Conservation (phyloP, 306 rosid genomes). For the Gynostemma pentaphyllum region DNA sequence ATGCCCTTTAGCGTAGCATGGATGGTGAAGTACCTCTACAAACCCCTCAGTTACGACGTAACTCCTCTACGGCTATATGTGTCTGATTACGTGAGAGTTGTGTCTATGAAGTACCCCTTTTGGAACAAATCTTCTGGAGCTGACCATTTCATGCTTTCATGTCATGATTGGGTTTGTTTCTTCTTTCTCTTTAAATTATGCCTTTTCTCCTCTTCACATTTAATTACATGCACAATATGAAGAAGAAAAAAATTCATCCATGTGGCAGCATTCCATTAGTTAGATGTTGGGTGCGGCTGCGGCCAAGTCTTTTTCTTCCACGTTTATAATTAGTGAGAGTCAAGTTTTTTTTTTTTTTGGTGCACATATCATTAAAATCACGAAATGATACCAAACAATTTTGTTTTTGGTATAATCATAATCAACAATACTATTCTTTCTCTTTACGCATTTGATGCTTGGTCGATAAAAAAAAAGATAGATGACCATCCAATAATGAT, state of each 20-base stretch:
- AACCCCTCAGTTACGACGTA: constrained; percentile 21
- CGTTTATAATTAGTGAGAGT: too few relatives aligned
- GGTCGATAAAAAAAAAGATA: neutral
- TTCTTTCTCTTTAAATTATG: neutral
- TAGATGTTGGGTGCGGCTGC: too few relatives aligned
- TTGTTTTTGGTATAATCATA: too few relatives aligned
- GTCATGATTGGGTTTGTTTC: constrained; percentile 82
- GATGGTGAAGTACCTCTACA: constrained; percentile 81
- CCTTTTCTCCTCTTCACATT: neutral
- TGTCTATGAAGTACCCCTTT: constrained; percentile 53
- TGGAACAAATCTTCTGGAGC: constrained; percentile 85
- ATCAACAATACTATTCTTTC: too few relatives aligned
- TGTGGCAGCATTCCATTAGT: too few relatives aligned
- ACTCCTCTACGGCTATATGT: constrained; percentile 43
- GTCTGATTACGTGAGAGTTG: constrained; percentile 49
- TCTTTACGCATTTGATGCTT: neutral
- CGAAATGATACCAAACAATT: too few relatives aligned
- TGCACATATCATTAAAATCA: too few relatives aligned
- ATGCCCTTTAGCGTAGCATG: constrained; percentile 80
- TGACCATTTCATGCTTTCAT: constrained; percentile 82
- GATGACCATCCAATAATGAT: neutral
- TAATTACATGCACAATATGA: too few relatives aligned
- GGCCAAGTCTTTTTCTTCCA: neutral
- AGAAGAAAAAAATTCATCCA: too few relatives aligned
- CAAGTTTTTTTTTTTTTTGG: neutral